Evolutionary conservation across 2,329 filamentous ascomycete species (phyloP), one percentile per base, ranked within the genome.

Genomic region (Tolypocladium inflatum): DNA sequence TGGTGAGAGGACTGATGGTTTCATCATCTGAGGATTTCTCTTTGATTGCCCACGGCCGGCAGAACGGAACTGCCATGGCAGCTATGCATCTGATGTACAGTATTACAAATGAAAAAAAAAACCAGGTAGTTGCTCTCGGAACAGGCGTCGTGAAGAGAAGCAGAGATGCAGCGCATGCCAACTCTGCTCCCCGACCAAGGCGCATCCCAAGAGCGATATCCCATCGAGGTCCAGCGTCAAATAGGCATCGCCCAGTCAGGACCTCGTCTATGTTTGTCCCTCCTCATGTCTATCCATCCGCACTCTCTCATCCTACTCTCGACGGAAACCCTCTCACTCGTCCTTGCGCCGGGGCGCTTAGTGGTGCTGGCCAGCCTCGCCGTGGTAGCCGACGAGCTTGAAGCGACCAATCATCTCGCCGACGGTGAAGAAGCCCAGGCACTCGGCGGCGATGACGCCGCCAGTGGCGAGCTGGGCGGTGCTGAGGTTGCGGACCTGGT

Each of bases 331-430:
- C 17, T 35, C 17, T 26, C 30, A n/a, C 4, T n/a, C 17, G 19
- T 35, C 13, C 15, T n/a, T n/a, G 26, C 11, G 19, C 26, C 48
- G 30, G 17, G 2, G 33, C n/a, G 55, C 66, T 78, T 79, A 84
- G 76, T 84, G 84, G 74, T 86, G 82, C 63, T 79, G 78, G 66
- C 80, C 81, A 62, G 74, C 71, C 72, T 89, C 84, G 71, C 89
- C 89, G 75, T 83, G 84, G 83, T 99, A 99, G 64, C 94, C 94
- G 67, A 99, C 82, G 67, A 99, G 75, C 88, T 99, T 97, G 79
- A 94, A 85, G 70, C 92, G 85, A 69, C 94, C 94, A 69, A 99
- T 86, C 75, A 99, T 97, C 83, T 97, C 92, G 64, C 94, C 94
- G 57, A 97, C 85, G 61, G 92, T 95, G 83, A 97, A 99, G 84